Base-by-base conservation (phyloP, 2,329 filamentous ascomycete species). In the Aspergillus sp. region DNA sequence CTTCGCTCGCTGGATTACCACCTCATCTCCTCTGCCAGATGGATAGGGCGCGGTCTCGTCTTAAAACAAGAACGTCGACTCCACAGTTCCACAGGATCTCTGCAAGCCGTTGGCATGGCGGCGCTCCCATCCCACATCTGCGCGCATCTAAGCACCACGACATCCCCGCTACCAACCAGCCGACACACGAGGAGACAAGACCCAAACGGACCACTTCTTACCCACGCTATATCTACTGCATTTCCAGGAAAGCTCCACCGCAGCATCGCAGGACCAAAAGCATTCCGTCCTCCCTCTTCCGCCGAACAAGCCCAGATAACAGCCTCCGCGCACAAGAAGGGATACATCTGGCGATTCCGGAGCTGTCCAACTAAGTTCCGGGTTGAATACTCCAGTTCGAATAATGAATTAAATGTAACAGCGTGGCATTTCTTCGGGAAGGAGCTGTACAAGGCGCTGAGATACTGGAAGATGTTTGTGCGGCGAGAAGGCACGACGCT, bases 351-450 rank as follows among this genome's bases (percentile, higher is more conserved):
- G 49, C 44, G 45, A 0, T 57, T 54, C 27, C 39, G 49, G 4
- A 47, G 39, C 15, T 56, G 53, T 15, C 49, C 54, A 0, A 59
- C 57, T 0, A 59, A 59, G 23, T 53, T 51, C 35, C 31, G 17
- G 2, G 31, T 59, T 3, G 21, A 8, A 2, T 59, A 53, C 12
- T 25, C 9, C 7, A 3, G 4, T 11, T 9, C 31, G 1, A 9
- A 54, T 8, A 49, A 44, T 3, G 43, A 37, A 7, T 6, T 56
- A 3, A 6, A 31, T 8, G 48, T 57, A 5, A 57, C 37, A 1
- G 44, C 39, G 8, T 59, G 54, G 45, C 50, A 59, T 44, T 57
- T 27, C n/a, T 57, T 57, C 6, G 54, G 57, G 1, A 40, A 23
- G n/a, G 57, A 53, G 12, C 31, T 56, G 15, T 51, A 45, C 21